phyloP scores from a whole-genome alignment of 208 protist species.

The Naegleria lovaniensis region DNA sequence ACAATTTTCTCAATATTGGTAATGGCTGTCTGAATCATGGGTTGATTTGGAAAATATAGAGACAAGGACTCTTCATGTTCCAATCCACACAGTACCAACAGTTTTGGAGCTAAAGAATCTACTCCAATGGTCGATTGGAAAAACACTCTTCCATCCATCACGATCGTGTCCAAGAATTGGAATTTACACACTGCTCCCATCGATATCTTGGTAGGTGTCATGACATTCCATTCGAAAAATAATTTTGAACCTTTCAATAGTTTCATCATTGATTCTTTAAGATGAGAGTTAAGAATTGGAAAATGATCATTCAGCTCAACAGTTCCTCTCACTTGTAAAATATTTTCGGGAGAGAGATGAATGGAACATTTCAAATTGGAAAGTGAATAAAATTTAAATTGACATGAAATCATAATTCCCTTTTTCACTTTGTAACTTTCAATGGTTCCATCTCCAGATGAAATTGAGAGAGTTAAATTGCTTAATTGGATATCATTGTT shows the following conservation, averaged over 20 bases:
- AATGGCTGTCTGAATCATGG: neutral
- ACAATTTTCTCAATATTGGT: neutral
- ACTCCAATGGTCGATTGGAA: neutral
- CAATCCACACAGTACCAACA: neutral
- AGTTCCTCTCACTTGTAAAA: no score
- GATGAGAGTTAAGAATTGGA: no score
- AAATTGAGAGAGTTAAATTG: neutral
- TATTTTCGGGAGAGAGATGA: neutral
- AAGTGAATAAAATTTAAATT: neutral
- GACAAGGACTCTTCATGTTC: neutral
- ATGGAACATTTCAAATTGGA: neutral
- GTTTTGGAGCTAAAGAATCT: neutral
- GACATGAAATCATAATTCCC: neutral
- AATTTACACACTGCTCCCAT: neutral
- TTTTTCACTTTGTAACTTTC: neutral
- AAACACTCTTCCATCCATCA: neutral
- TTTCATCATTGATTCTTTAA: neutral
- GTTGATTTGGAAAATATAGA: neutral
- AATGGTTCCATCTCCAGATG: neutral
- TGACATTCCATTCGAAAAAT: neutral
- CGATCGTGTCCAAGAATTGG: neutral
- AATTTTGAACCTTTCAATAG: neutral
- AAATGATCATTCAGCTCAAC: no score
- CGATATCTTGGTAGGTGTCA: neutral
- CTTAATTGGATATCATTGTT: neutral